A percentile compares a stretch with the other conserved stretches of the same genome.
Conservation (phyloP, 2,329 filamentous ascomycete genomes). For the Xylaria sp. region DNA sequence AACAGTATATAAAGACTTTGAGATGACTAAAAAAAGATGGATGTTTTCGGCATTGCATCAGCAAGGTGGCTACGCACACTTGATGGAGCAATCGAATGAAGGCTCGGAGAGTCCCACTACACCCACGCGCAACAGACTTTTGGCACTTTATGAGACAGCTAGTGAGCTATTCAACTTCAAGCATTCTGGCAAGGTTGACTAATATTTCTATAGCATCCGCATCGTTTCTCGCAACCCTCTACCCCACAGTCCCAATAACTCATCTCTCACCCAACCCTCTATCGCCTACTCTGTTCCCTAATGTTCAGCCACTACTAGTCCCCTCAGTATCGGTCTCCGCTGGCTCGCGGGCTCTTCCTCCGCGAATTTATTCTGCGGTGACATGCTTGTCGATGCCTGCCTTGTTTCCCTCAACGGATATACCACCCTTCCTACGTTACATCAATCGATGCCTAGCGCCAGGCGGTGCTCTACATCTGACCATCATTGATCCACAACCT, state of each 20-base stretch:
- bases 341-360: slow-evolving; percentile 46
- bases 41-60: slow-evolving; percentile 62
- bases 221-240: slow-evolving; percentile 54
- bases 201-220: slow-evolving; percentile 51
- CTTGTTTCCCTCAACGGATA: slow-evolving; percentile 59
- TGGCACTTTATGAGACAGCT: slow-evolving; percentile 58
- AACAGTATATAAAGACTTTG: slow-evolving; percentile 55
- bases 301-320: slow-evolving; percentile 42
- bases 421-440: slow-evolving; percentile 61
- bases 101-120: slow-evolving; percentile 24
- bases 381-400: slow-evolving; percentile 62
- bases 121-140: slow-evolving; percentile 43
- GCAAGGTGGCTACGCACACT: slow-evolving; percentile 47
- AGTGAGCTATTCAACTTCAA: slow-evolving; percentile 43
- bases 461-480: slow-evolving; percentile 62
- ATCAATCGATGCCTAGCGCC: slow-evolving; percentile 61
- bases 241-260: slow-evolving; percentile 49
- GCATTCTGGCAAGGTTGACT: slow-evolving; percentile 35
- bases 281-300: slow-evolving; percentile 47
- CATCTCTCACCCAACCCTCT: slow-evolving; percentile 54
- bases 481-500: slow-evolving; percentile 67
- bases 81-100: slow-evolving; percentile 22
- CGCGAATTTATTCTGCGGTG: slow-evolving; percentile 54
- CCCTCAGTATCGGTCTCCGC: slow-evolving; percentile 40
- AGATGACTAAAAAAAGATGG: slow-evolving; percentile 64